These are phyloP conservation scores for Magnusiomyces tetraspermus DNA, from an alignment of 1,139 yeast genomes.

Conservation along the genomic window DNA sequence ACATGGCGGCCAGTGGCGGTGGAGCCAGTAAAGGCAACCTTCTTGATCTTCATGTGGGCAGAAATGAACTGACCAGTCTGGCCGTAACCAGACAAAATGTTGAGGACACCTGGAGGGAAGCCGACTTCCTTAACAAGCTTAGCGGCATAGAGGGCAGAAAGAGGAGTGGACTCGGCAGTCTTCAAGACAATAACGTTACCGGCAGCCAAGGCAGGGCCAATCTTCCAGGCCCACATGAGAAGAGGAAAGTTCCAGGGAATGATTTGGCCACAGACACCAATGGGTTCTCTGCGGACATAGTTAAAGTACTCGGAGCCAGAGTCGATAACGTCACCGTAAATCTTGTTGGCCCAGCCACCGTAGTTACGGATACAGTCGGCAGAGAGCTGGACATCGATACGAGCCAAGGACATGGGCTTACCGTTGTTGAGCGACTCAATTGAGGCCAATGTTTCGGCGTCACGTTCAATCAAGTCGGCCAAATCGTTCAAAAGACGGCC, in stretches of 20 bases:
- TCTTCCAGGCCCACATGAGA: slow-evolving; percentile 77
- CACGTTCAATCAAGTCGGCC: slow-evolving; percentile 54
- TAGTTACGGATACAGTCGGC: slow-evolving; percentile 53
- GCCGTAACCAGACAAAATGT: slow-evolving; percentile 71
- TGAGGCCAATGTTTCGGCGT: slow-evolving; percentile 52
- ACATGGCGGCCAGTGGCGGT: slow-evolving; percentile 72
- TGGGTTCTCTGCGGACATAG: slow-evolving; percentile 53
- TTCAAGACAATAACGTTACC: slow-evolving; percentile 76
- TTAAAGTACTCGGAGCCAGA: slow-evolving; percentile 54
- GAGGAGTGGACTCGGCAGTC: slow-evolving; percentile 70
- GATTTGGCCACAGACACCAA: slow-evolving; percentile 82
- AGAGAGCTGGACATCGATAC: slow-evolving; percentile 50
- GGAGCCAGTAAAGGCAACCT: slow-evolving; percentile 83
- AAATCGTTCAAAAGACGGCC: slow-evolving; percentile 50
- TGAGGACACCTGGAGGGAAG: slow-evolving; percentile 71
- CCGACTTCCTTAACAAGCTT: slow-evolving; percentile 58
- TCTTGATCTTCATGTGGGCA: slow-evolving; percentile 54
- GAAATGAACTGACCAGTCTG: slow-evolving; percentile 61
- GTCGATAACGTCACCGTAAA: slow-evolving; percentile 58
- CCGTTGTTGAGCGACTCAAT: slow-evolving; percentile 80
- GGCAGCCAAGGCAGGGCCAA: slow-evolving; percentile 74
- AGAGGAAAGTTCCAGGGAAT: slow-evolving; percentile 90
- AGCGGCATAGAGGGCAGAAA: slow-evolving; percentile 58
- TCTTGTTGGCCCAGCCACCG: slow-evolving; percentile 78
- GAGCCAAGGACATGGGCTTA: slow-evolving; percentile 51